Percentiles rank a stretch among this genome's conserved stretches.
These are phyloP conservation scores for Arachnomyces sp. DNA, from an alignment of 2,329 filamentous ascomycete species.

Conservation along the genomic window DNA sequence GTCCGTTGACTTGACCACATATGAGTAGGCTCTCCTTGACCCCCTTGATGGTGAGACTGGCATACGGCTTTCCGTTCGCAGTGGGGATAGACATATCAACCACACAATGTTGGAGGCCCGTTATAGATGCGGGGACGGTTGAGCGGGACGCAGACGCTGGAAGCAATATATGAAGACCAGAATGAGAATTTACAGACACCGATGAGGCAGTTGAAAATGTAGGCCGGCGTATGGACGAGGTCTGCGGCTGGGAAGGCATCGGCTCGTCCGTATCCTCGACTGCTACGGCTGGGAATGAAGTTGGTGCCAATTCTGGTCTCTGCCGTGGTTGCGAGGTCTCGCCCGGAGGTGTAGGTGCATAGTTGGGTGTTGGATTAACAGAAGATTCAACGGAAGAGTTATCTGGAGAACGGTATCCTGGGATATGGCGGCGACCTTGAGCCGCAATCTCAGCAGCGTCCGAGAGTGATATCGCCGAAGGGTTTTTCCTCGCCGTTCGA, in stretches of 20 bases:
- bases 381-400: constrained; percentile 35
- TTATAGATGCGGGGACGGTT: constrained; percentile 64
- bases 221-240: constrained; percentile 37
- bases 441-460: constrained; percentile 49
- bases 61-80: constrained; percentile 53
- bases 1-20: constrained; percentile 67
- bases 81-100: constrained; percentile 70
- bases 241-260: constrained; percentile 12
- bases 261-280: constrained; percentile 16
- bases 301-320: constrained; percentile 28
- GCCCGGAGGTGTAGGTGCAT: constrained; percentile 29
- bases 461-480: constrained; percentile 46
- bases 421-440: constrained; percentile 37
- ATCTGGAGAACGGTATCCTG: constrained; percentile 35
- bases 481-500: constrained; percentile 50
- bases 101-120: constrained; percentile 60
- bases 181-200: constrained; percentile 59
- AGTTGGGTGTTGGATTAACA: constrained; percentile 26
- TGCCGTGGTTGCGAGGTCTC: constrained; percentile 28
- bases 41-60: constrained; percentile 60
- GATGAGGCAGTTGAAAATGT: constrained; percentile 54
- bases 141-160: constrained; percentile 62
- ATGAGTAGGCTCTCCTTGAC: constrained; percentile 65
- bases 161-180: constrained; percentile 65
- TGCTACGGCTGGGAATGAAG: constrained; percentile 23